Conservation (phyloP, 2,329 filamentous ascomycete species). For the Fusarium sororula region DNA sequence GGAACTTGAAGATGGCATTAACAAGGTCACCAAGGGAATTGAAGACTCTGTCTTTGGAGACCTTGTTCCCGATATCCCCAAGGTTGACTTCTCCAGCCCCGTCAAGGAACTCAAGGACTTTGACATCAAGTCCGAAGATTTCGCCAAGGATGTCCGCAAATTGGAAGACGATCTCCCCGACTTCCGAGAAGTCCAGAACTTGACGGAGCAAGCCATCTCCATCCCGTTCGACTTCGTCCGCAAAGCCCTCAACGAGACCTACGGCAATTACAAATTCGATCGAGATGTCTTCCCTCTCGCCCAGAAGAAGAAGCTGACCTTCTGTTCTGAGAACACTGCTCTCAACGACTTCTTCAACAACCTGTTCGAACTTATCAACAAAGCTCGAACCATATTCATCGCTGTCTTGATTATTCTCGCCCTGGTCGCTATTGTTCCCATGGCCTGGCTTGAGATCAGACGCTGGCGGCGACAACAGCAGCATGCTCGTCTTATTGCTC, state of each 20-base stretch:
- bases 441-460: constrained; percentile 82
- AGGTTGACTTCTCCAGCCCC: constrained; percentile 71
- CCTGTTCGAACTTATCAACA: constrained; percentile 71
- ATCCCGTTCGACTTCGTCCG: constrained; percentile 86
- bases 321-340: constrained; percentile 86
- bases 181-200: constrained; percentile 84
- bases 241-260: constrained; percentile 73
- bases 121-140: constrained; percentile 70
- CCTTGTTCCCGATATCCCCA: constrained; percentile 54
- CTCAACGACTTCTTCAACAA: constrained; percentile 85
- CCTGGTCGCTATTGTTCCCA: constrained; percentile 76
- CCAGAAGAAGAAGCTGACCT: constrained; percentile 80
- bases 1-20: constrained; percentile 58
- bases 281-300: constrained; percentile 82
- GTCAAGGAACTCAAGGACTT: constrained; percentile 75
- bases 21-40: constrained; percentile 57
- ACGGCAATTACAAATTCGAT: constrained; percentile 82
- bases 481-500: constrained; percentile 71
- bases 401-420: constrained; percentile 78
- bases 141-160: constrained; percentile 74
- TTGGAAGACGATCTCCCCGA: constrained; percentile 83
- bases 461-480: constrained; percentile 78
- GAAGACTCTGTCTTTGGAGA: constrained; percentile 61
- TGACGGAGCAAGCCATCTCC: constrained; percentile 78
- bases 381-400: constrained; percentile 79